phyloP scores from a whole-genome alignment of 2,329 filamentous ascomycete species.

The Microdochium bolleyi region DNA sequence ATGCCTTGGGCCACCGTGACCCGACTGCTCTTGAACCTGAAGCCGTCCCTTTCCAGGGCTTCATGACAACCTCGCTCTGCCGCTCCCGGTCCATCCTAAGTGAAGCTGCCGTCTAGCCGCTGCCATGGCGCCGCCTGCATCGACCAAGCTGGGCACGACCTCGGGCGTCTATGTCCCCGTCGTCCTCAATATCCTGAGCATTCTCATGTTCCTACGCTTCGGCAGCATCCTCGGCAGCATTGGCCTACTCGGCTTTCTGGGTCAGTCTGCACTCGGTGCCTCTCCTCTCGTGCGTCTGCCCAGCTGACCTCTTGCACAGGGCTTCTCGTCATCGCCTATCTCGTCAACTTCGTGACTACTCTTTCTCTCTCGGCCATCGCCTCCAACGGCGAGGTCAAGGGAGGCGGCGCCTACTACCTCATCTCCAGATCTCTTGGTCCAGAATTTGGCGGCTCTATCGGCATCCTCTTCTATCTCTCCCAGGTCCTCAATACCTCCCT shows the following conservation, averaged over 20 bases:
- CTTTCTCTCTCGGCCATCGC: constrained; percentile 84
- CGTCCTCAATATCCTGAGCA: constrained; percentile 82
- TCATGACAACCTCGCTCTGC: constrained; percentile 6
- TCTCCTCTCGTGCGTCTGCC: constrained; percentile 2
- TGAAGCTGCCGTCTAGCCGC: constrained; percentile 45
- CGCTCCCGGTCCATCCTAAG: constrained; percentile 14
- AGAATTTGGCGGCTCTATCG: constrained; percentile 84
- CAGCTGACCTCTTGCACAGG: constrained; percentile 31
- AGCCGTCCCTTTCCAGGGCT: no score
- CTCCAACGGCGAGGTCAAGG: constrained; percentile 81
- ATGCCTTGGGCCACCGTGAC: no score
- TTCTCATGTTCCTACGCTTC: constrained; percentile 88
- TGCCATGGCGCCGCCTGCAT: constrained; percentile 11
- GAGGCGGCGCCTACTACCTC: constrained; percentile 81
- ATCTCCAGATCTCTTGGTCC: constrained; percentile 81
- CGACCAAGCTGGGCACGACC: constrained; percentile 64
- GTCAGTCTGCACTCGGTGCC: constrained; percentile 33
- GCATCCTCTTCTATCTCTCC: constrained; percentile 84
- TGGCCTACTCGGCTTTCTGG: constrained; percentile 72
- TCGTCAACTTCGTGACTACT: constrained; percentile 75
- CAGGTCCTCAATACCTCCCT: constrained; percentile 79
- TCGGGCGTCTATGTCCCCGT: constrained; percentile 81
- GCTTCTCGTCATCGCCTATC: constrained; percentile 67
- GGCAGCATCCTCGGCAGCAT: constrained; percentile 76
- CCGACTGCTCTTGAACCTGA: no score